Evolutionary conservation across 257 asterid species (phyloP).

Genomic region (Nicotiana sylvestris): DNA sequence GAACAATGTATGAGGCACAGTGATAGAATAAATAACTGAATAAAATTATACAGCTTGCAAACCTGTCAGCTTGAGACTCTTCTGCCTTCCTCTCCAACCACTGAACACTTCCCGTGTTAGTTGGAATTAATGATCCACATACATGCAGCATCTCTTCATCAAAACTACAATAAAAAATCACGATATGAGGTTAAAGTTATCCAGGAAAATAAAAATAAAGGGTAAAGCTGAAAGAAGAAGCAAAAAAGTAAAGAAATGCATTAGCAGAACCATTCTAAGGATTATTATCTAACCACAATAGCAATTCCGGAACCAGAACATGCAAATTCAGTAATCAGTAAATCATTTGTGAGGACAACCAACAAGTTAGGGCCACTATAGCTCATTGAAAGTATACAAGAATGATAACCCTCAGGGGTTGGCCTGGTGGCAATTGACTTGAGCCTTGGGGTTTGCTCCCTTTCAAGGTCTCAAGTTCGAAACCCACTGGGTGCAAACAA

Average conservation of each 20-base stretch:
- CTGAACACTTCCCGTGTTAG: slow-evolving; percentile 52
- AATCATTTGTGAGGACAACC: background rate
- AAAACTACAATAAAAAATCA: slow-evolving; percentile 42
- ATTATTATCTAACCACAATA: background rate
- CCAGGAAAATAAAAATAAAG: background rate
- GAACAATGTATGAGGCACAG: background rate
- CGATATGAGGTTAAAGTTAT: background rate
- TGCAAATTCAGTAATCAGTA: background rate
- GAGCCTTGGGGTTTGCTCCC: no score
- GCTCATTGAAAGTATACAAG: background rate
- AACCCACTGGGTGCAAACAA: no score
- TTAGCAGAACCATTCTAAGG: background rate
- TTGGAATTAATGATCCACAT: slow-evolving; percentile 55
- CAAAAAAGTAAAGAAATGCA: background rate
- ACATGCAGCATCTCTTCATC: slow-evolving; percentile 74
- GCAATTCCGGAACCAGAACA: background rate
- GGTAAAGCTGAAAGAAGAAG: background rate
- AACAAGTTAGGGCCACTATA: background rate
- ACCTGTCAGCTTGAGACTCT: slow-evolving; percentile 64
- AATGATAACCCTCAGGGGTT: no score
- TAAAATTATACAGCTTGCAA: background rate
- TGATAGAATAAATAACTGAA: background rate
- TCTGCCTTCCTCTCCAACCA: slow-evolving; percentile 66
- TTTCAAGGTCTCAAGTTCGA: no score
- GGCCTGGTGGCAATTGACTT: no score